These are phyloP conservation scores for Boletus sp. DNA, from an alignment of 1,284 basidiomycete species.

Conservation along the genomic window DNA sequence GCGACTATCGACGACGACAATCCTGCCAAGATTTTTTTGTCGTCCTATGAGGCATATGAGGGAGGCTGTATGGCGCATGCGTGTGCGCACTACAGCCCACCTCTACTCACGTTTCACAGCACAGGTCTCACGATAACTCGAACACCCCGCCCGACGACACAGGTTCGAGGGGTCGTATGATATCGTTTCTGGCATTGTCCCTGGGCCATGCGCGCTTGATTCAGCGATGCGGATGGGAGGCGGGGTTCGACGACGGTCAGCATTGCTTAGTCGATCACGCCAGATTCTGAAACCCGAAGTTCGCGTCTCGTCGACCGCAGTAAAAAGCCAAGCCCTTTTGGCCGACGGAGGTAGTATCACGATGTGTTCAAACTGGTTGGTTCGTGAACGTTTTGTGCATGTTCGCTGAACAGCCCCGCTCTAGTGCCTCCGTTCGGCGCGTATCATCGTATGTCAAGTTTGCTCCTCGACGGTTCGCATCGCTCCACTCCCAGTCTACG, in stretches of 20 bases:
- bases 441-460: not conserved
- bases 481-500: not conserved
- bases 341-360: not conserved
- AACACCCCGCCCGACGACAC: not conserved
- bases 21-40: not conserved
- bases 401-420: too few species aligned
- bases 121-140: not conserved
- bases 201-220: too few species aligned
- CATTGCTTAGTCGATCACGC: not conserved
- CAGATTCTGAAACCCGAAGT: not conserved
- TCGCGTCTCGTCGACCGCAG: not conserved
- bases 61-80: not conserved
- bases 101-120: not conserved
- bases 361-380: too few species aligned
- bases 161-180: not conserved
- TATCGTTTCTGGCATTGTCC: not conserved
- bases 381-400: too few species aligned
- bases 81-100: not conserved
- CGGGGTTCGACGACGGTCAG: not conserved
- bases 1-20: slow-evolving; percentile 4
- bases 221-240: too few species aligned
- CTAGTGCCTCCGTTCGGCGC: not conserved
- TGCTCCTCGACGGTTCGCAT: not conserved
- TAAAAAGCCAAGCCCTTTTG: not conserved
- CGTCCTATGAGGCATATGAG: not conserved